Conservation (phyloP, 495 filamentous ascomycete species). For the Alectoria sarmentosa region DNA sequence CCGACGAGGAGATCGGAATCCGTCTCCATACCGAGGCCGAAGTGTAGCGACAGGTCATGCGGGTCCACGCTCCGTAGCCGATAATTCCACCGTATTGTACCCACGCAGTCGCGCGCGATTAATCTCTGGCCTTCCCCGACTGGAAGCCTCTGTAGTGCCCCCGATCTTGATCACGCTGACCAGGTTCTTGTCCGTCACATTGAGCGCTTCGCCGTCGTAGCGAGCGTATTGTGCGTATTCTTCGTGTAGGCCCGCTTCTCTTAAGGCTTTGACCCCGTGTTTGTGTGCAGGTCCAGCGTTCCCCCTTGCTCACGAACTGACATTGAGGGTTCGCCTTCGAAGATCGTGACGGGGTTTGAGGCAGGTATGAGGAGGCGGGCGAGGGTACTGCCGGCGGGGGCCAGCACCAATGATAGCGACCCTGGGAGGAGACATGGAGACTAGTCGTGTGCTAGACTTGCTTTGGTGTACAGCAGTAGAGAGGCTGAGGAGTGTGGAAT, state of each 20-base stretch:
- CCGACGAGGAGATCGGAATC: constrained; percentile 52
- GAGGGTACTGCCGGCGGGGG: constrained; percentile 51
- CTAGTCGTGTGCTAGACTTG: background rate
- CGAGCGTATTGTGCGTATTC: constrained; percentile 41
- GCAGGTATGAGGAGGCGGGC: constrained; percentile 46
- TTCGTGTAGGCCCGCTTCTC: constrained; percentile 43
- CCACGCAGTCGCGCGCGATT: constrained; percentile 38
- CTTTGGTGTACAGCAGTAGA: background rate
- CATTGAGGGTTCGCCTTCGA: constrained; percentile 43
- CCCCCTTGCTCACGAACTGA: constrained; percentile 42
- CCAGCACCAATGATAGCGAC: constrained; percentile 55
- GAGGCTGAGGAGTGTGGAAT: background rate
- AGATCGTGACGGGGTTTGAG: constrained; percentile 43
- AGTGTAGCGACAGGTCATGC: constrained; percentile 23
- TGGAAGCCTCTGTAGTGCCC: constrained; percentile 19
- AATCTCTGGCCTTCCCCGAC: constrained; percentile 42
- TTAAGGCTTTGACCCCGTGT: constrained; percentile 44
- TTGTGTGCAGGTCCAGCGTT: constrained; percentile 48
- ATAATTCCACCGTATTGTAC: constrained; percentile 25
- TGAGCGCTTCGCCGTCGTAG: constrained; percentile 36
- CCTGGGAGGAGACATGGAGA: constrained; percentile 17
- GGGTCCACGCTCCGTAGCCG: constrained; percentile 21
- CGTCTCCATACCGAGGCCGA: constrained; percentile 27
- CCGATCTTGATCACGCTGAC: constrained; percentile 28
- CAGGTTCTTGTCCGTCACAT: constrained; percentile 30